Evolutionary conservation across 805 yeast genomes (phyloP).

Genomic region (Nematodospora valgi): DNA sequence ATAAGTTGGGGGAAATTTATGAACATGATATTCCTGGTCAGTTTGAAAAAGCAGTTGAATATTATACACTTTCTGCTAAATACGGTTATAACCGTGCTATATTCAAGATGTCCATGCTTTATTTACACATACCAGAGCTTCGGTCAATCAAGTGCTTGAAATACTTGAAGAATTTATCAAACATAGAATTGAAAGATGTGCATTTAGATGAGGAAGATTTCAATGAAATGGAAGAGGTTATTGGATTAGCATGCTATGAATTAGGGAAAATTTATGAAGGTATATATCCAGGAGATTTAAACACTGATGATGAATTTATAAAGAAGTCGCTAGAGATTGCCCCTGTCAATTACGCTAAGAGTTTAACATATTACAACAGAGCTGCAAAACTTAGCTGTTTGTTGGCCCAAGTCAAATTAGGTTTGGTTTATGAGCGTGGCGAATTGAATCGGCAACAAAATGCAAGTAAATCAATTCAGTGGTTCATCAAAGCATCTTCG

Average conservation of each 20-base stretch:
- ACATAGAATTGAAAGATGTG: conserved; percentile 29
- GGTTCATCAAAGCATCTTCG: conserved; percentile 41
- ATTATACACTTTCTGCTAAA: conserved; percentile 36
- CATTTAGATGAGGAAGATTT: conserved; percentile 35
- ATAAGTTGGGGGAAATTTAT: conserved; percentile 37
- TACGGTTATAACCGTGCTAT: conserved; percentile 45
- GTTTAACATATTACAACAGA: conserved; percentile 39
- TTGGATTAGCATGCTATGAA: conserved; percentile 40
- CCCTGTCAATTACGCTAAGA: conserved; percentile 42
- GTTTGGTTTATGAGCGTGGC: conserved; percentile 40
- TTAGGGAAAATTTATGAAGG: conserved; percentile 44
- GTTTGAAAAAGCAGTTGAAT: conserved; percentile 30
- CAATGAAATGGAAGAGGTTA: conserved; percentile 39
- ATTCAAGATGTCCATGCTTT: conserved; percentile 36
- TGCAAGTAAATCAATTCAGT: conserved; percentile 41
- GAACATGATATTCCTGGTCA: conserved; percentile 28
- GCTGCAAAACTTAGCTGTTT: conserved; percentile 39
- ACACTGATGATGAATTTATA: conserved; percentile 34
- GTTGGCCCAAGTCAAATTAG: conserved; percentile 39
- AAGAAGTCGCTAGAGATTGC: conserved; percentile 30
- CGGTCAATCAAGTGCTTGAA: conserved; percentile 34
- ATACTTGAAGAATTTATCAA: conserved; percentile 35
- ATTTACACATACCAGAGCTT: conserved; percentile 29
- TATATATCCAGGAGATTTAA: conserved; percentile 41
- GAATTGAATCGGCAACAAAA: conserved; percentile 39